phyloP scores from a whole-genome alignment of 2,329 filamentous ascomycete genomes.

The Uncinocarpus reesii region DNA sequence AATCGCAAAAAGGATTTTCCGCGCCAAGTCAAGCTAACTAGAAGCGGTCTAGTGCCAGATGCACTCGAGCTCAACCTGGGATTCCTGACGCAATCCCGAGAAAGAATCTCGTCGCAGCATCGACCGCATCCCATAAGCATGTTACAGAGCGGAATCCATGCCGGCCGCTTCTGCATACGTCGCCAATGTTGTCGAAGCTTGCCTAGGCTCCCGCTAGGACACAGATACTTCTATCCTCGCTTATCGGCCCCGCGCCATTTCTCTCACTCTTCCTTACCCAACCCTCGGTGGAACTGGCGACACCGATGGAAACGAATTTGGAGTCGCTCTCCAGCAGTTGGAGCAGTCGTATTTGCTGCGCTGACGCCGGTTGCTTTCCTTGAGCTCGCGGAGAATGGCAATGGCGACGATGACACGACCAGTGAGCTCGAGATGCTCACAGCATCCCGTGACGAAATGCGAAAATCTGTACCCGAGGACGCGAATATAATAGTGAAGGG shows the following conservation, averaged over 20 bases:
- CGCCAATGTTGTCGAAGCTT: constrained; percentile 26
- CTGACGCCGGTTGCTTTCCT: constrained; percentile 52
- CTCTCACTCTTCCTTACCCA: neutral
- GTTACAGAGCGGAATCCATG: constrained; percentile 35
- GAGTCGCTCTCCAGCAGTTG: constrained; percentile 1
- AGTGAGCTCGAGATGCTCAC: constrained; percentile 80
- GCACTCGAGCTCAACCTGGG: neutral
- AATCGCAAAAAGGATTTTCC: no score
- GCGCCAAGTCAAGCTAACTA: no score
- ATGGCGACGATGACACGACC: constrained; percentile 49
- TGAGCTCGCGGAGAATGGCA: constrained; percentile 44
- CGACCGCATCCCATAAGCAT: no score
- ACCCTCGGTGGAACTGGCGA: constrained; percentile 16
- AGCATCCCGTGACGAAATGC: constrained; percentile 65
- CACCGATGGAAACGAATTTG: constrained; percentile 15
- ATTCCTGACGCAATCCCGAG: neutral
- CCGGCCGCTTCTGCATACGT: constrained; percentile 43
- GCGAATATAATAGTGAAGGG: constrained; percentile 50
- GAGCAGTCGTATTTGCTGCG: constrained; percentile 28
- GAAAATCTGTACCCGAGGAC: constrained; percentile 54
- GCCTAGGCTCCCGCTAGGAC: neutral
- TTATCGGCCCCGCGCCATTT: neutral
- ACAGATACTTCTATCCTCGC: neutral
- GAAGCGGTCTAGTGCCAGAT: no score
- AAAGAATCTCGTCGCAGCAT: neutral